Evolutionary conservation across 2,329 filamentous ascomycete species (phyloP), one percentile per base, ranked within the genome.

Genomic region (Aspergillus flavus): DNA sequence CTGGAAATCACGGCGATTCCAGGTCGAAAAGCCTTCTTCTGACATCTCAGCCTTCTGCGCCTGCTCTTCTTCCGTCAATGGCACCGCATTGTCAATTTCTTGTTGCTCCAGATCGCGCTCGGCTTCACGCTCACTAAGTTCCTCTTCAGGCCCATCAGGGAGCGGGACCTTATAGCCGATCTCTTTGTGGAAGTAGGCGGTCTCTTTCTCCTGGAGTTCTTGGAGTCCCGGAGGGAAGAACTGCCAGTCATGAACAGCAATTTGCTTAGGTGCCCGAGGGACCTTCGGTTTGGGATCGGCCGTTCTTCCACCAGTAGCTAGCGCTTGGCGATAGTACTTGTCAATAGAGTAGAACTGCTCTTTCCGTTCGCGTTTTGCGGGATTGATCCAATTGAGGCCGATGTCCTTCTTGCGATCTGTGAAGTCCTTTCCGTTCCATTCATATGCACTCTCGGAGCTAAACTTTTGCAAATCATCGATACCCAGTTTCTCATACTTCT

Each of bases 351-450:
- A 99, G 6, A 93, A 93, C 76, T 97, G 93, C 75, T 98, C 94
- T 79, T 98, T 99, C 73, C 95, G 92, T 81, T 99, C 96, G 78
- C 95, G 94, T 84, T 99, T 99, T 19, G 94, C 89, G 2, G 95
- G 96, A 72, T 99, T 97, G 81, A 99, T 99, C 96, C 96, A 99
- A 73, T 85, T 94, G 68, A 97, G 86, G 56, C 92, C 93, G 66
- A 97, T 92, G 57, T 96, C 93, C 78, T 96, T 96, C 81, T 96
- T 96, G 75, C 90, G 87, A 63, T 91, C 92, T 59, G 93, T 92
- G 76, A 99, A 99, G 72, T 94, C 94, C 80, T 98, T 90, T 54
- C 95, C 95, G 68, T 99, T 99, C 96, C 96, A 99, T 75, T 98
- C 95, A 73, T 99, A 99, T 0, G 96, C 94, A 60, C 93, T 97